Percentiles rank a stretch among this genome's conserved stretches.
These are phyloP conservation scores for Antarctomyces pellizariae DNA, from an alignment of 495 filamentous ascomycete genomes.

Conservation along the genomic window DNA sequence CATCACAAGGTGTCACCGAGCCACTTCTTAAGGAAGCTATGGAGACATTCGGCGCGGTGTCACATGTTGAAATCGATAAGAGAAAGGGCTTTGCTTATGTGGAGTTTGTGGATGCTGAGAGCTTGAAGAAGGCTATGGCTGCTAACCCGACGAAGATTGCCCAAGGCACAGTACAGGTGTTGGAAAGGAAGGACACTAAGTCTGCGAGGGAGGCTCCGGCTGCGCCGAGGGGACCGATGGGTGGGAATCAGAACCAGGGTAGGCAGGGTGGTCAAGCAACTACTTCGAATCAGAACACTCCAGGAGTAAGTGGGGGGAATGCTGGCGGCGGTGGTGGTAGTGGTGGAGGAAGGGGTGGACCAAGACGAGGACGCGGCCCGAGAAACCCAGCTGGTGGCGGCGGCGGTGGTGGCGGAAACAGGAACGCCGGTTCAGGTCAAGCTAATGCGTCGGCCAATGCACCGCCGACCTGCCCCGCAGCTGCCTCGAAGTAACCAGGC, in stretches of 20 bases:
- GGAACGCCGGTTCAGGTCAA: no score
- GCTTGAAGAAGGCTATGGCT: slow-evolving; percentile 51
- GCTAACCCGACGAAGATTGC: slow-evolving; percentile 62
- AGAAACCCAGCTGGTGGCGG: slow-evolving; percentile 2
- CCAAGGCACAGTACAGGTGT: slow-evolving; percentile 63
- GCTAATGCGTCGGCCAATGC: slow-evolving; percentile 7
- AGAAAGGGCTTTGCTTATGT: slow-evolving; percentile 85
- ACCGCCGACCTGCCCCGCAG: slow-evolving; percentile 5
- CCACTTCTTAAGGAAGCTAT: slow-evolving; percentile 48
- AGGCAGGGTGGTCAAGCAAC: no score
- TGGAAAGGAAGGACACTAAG: slow-evolving; percentile 46
- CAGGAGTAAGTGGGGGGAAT: slow-evolving; percentile 17
- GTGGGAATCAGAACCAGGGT: slow-evolving; percentile 18
- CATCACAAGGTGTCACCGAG: slow-evolving; percentile 78
- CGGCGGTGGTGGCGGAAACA: no score
- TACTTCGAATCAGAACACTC: no score
- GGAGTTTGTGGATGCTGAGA: slow-evolving; percentile 50
- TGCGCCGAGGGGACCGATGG: slow-evolving; percentile 10
- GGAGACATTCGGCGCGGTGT: slow-evolving; percentile 40
- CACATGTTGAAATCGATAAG: slow-evolving; percentile 70
- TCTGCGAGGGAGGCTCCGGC: slow-evolving; percentile 8
- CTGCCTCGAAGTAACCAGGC: background rate
- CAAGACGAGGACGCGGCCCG: slow-evolving; percentile 16
- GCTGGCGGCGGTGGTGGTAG: slow-evolving; percentile 16
- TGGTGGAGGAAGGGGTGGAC: slow-evolving; percentile 19